Base-by-base conservation (phyloP, 495 filamentous ascomycete genomes). In the Mytilinidion resinicola region DNA sequence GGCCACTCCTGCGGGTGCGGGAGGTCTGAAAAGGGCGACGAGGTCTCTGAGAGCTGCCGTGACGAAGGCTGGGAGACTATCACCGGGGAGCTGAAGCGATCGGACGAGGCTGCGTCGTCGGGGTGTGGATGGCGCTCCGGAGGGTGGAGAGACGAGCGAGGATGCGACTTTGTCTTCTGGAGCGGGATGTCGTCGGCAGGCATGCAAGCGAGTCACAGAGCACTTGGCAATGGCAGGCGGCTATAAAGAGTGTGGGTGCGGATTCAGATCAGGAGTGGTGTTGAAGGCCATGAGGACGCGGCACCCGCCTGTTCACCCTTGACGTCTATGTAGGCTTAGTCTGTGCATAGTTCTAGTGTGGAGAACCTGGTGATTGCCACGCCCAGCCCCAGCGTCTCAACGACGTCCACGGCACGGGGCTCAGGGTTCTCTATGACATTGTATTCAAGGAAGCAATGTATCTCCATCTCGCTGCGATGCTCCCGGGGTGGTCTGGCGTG, bases 41-140 rank as follows among this genome's bases (percentile, higher is more conserved):
- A 50, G 34, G 53, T 54, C 20, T 57, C 30, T 14, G 65, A 67
- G 42, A 48, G 44, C 33, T 67, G 64, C 19, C 64, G 60, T 43
- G 66, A 61, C 21, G 61, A 59, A 34, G 48, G n/a, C 37, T 53
- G 49, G 9, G 59, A 55, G 33, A 57, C n/a, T 30, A 35, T 41
- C 43, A 62, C 46, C 36, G 59, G 60, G 35, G 60, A 57, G 37
- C 53, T 56, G 21, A 61, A 25, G 37, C 53, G 15, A 38, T 56
- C 53, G 10, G 53, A 61, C 9, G 59, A 61, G 7, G 53, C 25
- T 12, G 38, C 50, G 12, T 51, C 35, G 30, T 43, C n/a, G 25
- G 9, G 20, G 56, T 57, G 39, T 53, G 37, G 50, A 47, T 21
- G 33, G 6, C 43, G 46, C 9, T 55, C 51, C 37, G 57, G 41